Percentiles rank a stretch among this genome's conserved stretches.
phyloP scores from a whole-genome alignment of 2,329 filamentous ascomycete species.

The Colletotrichum shisoi region DNA sequence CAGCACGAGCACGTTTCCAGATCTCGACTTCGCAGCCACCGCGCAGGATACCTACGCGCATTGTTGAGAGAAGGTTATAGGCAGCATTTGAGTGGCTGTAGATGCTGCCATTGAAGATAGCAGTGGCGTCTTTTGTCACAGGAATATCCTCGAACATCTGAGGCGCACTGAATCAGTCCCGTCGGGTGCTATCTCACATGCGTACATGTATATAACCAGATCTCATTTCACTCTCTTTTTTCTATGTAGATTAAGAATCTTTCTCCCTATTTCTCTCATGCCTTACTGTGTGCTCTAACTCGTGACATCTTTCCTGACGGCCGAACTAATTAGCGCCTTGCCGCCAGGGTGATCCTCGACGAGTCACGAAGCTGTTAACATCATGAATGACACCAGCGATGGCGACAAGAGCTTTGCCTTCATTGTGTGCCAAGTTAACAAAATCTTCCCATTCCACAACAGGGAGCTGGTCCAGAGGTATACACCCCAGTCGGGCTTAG shows the following conservation, averaged over 20 bases:
- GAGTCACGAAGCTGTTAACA: conserved; percentile 79
- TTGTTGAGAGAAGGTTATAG: conserved; percentile 86
- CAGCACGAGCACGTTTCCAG: conserved; percentile 85
- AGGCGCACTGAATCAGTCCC: too few species aligned
- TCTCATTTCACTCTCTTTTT: too few species aligned
- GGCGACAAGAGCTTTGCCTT: conserved; percentile 77
- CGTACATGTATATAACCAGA: too few species aligned
- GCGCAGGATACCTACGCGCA: conserved; percentile 85
- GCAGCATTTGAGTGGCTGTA: conserved; percentile 91
- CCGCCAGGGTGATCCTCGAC: conserved; percentile 91
- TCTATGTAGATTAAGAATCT: too few species aligned
- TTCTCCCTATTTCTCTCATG: too few species aligned
- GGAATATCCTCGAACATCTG: too few species aligned
- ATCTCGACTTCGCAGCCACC: conserved; percentile 91
- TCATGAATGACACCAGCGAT: conserved; percentile 88
- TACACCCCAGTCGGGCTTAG: conserved; percentile 84
- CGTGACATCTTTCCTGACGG: conserved; percentile 72
- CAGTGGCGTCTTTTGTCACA: conserved; percentile 87
- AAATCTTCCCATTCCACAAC: conserved; percentile 89
- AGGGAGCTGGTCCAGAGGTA: conserved; percentile 82
- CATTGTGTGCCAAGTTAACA: conserved; percentile 56
- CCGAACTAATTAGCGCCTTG: conserved; percentile 82
- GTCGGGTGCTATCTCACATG: too few species aligned
- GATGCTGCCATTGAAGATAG: conserved; percentile 90
- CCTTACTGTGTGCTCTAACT: too few species aligned